Evolutionary conservation across 2,329 filamentous ascomycete species (phyloP).

Genomic region (Triangularia setosa): DNA sequence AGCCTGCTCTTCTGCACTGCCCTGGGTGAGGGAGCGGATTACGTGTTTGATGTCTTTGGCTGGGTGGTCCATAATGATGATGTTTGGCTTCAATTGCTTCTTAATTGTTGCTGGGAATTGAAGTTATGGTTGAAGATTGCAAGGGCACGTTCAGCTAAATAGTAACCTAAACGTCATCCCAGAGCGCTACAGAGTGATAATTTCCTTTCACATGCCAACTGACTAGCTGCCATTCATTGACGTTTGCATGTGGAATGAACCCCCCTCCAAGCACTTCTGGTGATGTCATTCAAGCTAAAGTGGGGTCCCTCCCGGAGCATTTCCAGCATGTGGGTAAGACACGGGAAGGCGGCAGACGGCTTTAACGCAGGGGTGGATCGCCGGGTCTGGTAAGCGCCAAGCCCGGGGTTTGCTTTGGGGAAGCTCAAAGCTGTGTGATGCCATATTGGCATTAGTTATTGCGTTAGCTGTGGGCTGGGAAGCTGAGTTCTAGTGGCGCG

Average conservation of each 20-base stretch:
- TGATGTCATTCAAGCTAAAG: background rate
- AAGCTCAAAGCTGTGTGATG: background rate
- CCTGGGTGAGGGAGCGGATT: constrained; percentile 65
- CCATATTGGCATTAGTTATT: background rate
- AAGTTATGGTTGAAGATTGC: background rate
- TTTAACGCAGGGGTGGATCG: background rate
- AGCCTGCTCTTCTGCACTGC: constrained; percentile 61
- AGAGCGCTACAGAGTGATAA: background rate
- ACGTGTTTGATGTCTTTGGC: constrained; percentile 60
- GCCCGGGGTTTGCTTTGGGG: background rate
- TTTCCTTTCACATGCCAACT: constrained; percentile 4
- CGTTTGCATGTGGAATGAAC: background rate
- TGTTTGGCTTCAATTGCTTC: background rate
- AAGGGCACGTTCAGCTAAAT: background rate
- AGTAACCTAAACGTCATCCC: background rate
- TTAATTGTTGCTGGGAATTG: background rate
- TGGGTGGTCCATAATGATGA: constrained; percentile 17
- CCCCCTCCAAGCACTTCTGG: background rate
- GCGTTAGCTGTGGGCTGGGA: background rate
- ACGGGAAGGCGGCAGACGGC: background rate
- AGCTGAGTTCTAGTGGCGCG: background rate
- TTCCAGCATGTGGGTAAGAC: background rate
- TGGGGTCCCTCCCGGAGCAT: background rate
- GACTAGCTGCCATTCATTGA: background rate
- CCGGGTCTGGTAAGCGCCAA: background rate